These are phyloP conservation scores for Phlebiopsis gigantea DNA, from an alignment of 768 basidiomycete species.

Conservation along the genomic window DNA sequence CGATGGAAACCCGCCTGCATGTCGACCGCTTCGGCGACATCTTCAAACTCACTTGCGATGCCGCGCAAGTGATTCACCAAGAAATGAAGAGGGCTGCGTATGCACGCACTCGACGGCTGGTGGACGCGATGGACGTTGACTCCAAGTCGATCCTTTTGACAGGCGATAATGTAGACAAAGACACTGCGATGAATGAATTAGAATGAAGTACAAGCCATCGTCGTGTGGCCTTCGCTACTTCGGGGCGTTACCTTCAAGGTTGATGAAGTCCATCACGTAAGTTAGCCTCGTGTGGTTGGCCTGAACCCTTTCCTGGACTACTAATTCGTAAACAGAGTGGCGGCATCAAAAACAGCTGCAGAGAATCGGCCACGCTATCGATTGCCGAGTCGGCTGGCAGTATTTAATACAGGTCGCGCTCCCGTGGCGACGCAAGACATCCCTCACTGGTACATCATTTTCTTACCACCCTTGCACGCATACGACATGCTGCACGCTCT, in stretches of 20 bases:
- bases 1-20: constrained; percentile 92
- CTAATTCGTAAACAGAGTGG: neutral
- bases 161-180: constrained; percentile 18
- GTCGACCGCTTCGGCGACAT: constrained; percentile 91
- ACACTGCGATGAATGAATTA: constrained; percentile 19
- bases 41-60: constrained; percentile 72
- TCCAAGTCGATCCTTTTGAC: constrained; percentile 24
- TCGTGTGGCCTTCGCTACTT: neutral
- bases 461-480: neutral
- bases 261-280: neutral
- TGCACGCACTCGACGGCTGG: constrained; percentile 54
- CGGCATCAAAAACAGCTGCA: neutral
- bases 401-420: neutral
- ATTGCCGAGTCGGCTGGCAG: neutral
- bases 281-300: neutral
- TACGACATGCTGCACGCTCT: constrained; percentile 28
- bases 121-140: constrained; percentile 53
- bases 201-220: constrained; percentile 1
- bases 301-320: neutral
- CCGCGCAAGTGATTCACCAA: constrained; percentile 66
- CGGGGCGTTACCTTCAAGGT: neutral
- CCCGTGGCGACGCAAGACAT: neutral
- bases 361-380: neutral
- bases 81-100: constrained; percentile 80
- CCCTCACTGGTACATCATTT: neutral